A percentile compares a stretch with the other conserved stretches of the same genome.
These are phyloP conservation scores for Erysiphe pulchra DNA, from an alignment of 2,329 filamentous ascomycete species.

Conservation along the genomic window DNA sequence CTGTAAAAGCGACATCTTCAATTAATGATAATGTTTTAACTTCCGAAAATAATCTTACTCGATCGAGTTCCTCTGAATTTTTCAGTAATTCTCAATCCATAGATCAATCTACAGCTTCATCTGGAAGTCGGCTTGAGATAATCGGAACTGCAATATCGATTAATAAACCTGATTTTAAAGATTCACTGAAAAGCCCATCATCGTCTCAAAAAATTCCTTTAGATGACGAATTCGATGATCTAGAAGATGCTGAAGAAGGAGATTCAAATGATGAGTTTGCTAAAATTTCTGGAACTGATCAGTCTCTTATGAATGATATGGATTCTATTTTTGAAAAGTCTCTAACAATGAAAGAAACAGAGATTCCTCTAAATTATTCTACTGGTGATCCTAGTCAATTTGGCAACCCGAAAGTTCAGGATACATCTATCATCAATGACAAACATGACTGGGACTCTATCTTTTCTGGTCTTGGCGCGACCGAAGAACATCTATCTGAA, in stretches of 20 bases:
- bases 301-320: constrained; percentile 50
- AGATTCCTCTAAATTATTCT: constrained; percentile 15
- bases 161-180: not conserved
- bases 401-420: constrained; percentile 3
- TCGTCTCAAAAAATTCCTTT: constrained; percentile 27
- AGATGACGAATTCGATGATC: constrained; percentile 59
- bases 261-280: constrained; percentile 58
- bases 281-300: constrained; percentile 31
- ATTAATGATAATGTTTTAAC: not conserved
- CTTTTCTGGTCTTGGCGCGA: constrained; percentile 49
- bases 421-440: constrained; percentile 17
- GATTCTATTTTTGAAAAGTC: constrained; percentile 56
- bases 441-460: constrained; percentile 85
- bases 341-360: constrained; percentile 10
- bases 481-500: constrained; percentile 5
- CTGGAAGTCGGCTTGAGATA: constrained; percentile 8
- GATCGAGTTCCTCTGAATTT: not conserved
- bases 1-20: not conserved
- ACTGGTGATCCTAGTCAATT: constrained; percentile 6
- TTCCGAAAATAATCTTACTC: not conserved
- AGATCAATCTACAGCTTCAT: constrained; percentile 15
- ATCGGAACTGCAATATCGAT: constrained; percentile 6
- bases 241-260: constrained; percentile 65
- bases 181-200: constrained; percentile 5
- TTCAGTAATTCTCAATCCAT: constrained; percentile 21